Evolutionary conservation across 495 filamentous ascomycete genomes (phyloP).

Genomic region (Pseudevernia furfuracea): DNA sequence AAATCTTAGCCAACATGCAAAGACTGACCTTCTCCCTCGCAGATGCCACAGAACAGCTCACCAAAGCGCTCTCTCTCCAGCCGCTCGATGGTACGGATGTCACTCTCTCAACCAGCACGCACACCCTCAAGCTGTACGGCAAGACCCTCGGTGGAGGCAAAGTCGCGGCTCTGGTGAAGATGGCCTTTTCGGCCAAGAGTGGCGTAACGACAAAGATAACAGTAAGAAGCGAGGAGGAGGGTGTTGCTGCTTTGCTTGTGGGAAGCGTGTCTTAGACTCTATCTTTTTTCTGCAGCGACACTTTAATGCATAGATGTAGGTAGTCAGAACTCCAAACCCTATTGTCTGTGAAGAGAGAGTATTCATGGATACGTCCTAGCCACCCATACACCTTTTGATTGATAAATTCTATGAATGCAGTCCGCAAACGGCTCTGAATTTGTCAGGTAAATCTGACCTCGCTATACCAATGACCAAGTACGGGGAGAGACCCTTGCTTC

Average conservation of each 20-base stretch:
- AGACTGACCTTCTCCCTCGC: conserved; percentile 34
- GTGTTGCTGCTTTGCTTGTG: conserved; percentile 76
- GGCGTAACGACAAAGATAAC: conserved; percentile 93
- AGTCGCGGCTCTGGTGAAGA: conserved; percentile 79
- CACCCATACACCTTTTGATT: neutral
- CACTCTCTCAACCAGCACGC: conserved; percentile 75
- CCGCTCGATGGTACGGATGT: conserved; percentile 91
- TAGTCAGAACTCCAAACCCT: neutral
- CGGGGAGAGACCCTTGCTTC: no score
- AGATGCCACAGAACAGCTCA: conserved; percentile 93
- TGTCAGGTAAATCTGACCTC: no score
- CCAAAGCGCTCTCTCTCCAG: conserved; percentile 79
- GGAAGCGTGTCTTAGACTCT: conserved; percentile 64
- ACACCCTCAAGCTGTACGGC: conserved; percentile 90
- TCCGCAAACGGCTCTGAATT: no score
- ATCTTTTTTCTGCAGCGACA: neutral
- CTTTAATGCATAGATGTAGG: conserved; percentile 1
- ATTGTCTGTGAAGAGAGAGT: neutral
- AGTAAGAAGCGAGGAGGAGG: conserved; percentile 84
- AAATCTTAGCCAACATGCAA: neutral
- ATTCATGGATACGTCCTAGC: neutral
- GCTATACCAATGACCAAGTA: no score
- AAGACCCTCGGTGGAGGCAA: conserved; percentile 89
- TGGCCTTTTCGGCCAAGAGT: conserved; percentile 87
- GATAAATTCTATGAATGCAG: no score